Base-by-base conservation (phyloP, 2,329 filamentous ascomycete species). In the Cercospora beticola region DNA sequence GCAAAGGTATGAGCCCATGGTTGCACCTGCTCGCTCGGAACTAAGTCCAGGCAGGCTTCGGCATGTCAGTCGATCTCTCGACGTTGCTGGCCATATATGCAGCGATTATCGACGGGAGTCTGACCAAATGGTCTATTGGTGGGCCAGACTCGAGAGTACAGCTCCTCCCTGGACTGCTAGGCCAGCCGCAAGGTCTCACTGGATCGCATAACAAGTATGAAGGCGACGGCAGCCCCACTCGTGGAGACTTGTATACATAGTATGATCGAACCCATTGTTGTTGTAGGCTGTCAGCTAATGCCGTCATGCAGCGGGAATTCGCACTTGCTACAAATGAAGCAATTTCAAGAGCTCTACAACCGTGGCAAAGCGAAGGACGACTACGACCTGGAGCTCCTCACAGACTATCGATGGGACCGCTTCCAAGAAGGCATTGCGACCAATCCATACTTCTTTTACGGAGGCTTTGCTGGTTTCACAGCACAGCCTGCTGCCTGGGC, bases 191-290 rank as follows among this genome's bases (percentile, higher is more conserved):
- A 62, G 75, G 75, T 28, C 73, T 76, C 54, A 71, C 71, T 33
- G 74, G 74, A 31, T 72, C 68, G 28, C 63, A 80, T 70, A 75
- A 75, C 72, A 77, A 78, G 65, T 80, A 79, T 66, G 79, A 81
- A 69, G 61, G 69, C 31, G 79, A 81, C 62, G 73, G 66, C 8
- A 78, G 76, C 16, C 78, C 78, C 1, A 72, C 74, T 16, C 72
- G 76, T 33, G 73, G 70, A 57, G 77, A 80, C 63, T 58, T 79
- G n/a, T 75, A 76, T 64, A 72, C 77, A 52, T 75, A 72, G 56
- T 49, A 49, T 49, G 46, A 14, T 49, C 18, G 21, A 49, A 1
- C n/a, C 46, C 18, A 23, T 49, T 10, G 46, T 49, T 23, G 46
- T 49, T 49, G 10, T 16, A 23, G 18, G 10, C 12, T 49, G n/a